Percentiles rank a stretch among this genome's conserved stretches.
Evolutionary conservation across 495 filamentous ascomycete species (phyloP).

Genomic region (Aspergillus haitiensis): DNA sequence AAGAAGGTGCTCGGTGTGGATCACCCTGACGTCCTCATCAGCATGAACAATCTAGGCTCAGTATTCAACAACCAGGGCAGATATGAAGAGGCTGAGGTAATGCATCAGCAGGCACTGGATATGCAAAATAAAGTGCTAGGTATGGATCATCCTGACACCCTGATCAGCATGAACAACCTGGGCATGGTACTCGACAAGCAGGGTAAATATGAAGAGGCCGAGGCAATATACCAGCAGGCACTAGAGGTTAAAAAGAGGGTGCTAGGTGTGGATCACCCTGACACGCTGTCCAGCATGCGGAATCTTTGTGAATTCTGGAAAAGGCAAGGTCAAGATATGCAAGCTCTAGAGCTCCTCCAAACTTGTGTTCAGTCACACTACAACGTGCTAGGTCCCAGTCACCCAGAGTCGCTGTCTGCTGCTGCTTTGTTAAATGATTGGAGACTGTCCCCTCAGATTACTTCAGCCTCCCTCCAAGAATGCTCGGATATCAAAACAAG

Average conservation of each 20-base stretch:
- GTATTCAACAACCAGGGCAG: not conserved
- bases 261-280: not conserved
- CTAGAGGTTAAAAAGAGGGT: not conserved
- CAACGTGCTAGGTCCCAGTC: too few species aligned
- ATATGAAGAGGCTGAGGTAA: constrained; percentile 1
- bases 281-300: not conserved
- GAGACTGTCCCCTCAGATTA: too few species aligned
- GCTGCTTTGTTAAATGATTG: too few species aligned
- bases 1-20: not conserved
- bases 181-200: not conserved
- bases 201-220: not conserved
- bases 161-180: not conserved
- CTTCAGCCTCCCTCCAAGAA: too few species aligned
- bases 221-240: not conserved
- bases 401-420: too few species aligned
- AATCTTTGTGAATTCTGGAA: too few species aligned
- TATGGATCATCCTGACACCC: not conserved
- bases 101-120: not conserved
- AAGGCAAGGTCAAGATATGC: too few species aligned
- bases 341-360: too few species aligned
- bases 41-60: not conserved
- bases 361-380: too few species aligned
- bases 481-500: too few species aligned
- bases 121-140: constrained; percentile 1
- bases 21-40: not conserved